Conservation (phyloP, 1,284 basidiomycete genomes). For the Heliocybe sulcata region DNA sequence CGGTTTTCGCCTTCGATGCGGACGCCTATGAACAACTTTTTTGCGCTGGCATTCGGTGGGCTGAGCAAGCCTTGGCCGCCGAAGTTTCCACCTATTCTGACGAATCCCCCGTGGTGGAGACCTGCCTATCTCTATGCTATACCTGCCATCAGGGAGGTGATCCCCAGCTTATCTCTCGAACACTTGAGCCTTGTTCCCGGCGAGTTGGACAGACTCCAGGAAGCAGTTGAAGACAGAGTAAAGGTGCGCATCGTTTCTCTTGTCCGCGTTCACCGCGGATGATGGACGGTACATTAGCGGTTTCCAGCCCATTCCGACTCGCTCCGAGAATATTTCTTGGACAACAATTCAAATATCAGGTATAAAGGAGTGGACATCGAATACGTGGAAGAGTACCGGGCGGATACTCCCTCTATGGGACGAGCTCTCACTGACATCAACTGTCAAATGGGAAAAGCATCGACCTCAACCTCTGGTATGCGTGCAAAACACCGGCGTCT, state of each 20-base stretch:
- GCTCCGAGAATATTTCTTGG: background rate
- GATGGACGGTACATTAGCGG: background rate
- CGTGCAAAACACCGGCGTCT: no score
- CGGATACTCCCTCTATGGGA: background rate
- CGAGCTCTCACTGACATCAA: background rate
- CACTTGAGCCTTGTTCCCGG: background rate
- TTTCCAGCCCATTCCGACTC: background rate
- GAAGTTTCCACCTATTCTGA: background rate
- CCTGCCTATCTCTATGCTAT: background rate
- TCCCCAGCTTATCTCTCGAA: background rate
- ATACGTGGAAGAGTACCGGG: background rate
- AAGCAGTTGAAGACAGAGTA: background rate
- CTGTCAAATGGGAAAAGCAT: no score
- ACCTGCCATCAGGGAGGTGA: background rate
- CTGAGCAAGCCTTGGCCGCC: background rate
- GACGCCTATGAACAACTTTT: background rate
- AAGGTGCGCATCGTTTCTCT: background rate
- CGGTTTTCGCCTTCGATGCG: background rate
- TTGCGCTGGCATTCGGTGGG: background rate
- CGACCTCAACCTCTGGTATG: no score
- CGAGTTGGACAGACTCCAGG: conserved; percentile 7
- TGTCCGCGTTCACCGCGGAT: background rate
- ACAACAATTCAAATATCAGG: background rate
- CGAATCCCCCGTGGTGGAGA: background rate
- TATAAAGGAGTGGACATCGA: background rate